Evolutionary conservation across 2,329 filamentous ascomycete species (phyloP).

Genomic region (Thelonectria olida): DNA sequence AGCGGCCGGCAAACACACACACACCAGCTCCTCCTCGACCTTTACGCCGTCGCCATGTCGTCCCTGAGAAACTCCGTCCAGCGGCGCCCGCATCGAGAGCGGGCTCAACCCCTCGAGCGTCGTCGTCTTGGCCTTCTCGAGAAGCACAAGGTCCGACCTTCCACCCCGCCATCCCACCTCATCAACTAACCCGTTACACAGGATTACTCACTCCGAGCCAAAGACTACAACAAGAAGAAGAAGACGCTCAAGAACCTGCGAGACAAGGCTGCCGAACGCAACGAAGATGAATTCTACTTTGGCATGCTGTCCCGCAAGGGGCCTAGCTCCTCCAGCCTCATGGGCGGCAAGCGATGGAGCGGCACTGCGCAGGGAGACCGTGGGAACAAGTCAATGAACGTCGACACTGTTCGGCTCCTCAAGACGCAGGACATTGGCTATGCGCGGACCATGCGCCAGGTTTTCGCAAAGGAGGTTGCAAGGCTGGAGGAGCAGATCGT

Average conservation of each 20-base stretch:
- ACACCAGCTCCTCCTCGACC: neutral
- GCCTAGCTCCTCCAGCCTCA: conserved; percentile 56
- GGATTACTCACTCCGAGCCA: conserved; percentile 73
- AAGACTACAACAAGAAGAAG: conserved; percentile 74
- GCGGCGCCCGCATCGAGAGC: conserved; percentile 87
- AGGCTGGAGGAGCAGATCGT: conserved; percentile 63
- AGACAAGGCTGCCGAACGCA: conserved; percentile 70
- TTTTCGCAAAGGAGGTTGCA: conserved; percentile 66
- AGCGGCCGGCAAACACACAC: neutral
- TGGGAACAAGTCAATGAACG: conserved; percentile 63
- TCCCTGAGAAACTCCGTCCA: conserved; percentile 74
- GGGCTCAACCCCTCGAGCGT: conserved; percentile 85
- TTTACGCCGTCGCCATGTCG: conserved; percentile 52
- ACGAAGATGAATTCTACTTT: conserved; percentile 79
- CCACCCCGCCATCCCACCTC: conserved; percentile 7
- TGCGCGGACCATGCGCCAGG: conserved; percentile 68
- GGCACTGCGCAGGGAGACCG: conserved; percentile 67
- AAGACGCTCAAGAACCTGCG: conserved; percentile 65
- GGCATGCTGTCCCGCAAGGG: conserved; percentile 73
- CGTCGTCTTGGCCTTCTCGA: conserved; percentile 90
- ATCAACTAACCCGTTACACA: conserved; percentile 37
- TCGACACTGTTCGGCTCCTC: conserved; percentile 68
- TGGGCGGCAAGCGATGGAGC: conserved; percentile 60
- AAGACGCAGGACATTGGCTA: conserved; percentile 77
- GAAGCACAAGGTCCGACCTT: conserved; percentile 80